A percentile compares a stretch with the other conserved stretches of the same genome.
Evolutionary conservation across 305 asterid genomes (phyloP).

Genomic region (Rubia balearica): DNA sequence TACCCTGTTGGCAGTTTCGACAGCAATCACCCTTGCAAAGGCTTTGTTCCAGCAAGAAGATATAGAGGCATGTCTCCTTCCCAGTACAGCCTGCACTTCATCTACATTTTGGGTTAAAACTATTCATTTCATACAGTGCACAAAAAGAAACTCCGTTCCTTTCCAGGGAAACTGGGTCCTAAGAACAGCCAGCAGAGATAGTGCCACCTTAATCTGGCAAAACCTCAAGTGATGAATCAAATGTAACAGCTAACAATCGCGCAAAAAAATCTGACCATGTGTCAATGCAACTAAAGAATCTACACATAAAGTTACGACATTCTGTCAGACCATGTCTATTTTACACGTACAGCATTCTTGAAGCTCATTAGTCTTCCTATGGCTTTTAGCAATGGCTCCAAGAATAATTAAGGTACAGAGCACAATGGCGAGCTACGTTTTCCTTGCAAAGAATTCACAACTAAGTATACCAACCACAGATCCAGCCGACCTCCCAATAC

Average conservation of each 20-base stretch:
- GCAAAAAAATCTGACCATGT: not conserved
- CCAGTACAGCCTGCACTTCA: not conserved
- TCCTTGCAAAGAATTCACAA: slow-evolving; percentile 70
- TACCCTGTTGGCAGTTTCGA: not conserved
- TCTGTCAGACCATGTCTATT: not conserved
- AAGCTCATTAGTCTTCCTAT: not conserved
- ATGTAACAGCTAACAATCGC: not conserved
- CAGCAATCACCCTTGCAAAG: not conserved
- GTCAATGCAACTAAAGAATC: not conserved
- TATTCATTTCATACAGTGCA: not conserved
- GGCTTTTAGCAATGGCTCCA: not conserved
- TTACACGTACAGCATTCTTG: not conserved
- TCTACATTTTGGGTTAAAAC: not conserved
- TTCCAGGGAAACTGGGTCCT: no score
- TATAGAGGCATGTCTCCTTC: not conserved
- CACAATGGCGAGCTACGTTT: slow-evolving; percentile 28
- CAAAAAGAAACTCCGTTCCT: not conserved
- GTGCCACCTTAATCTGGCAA: not conserved
- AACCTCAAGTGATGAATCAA: not conserved
- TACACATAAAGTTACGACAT: not conserved
- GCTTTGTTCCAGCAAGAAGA: not conserved
- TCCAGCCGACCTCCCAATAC: slow-evolving; percentile 56
- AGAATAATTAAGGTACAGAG: not conserved
- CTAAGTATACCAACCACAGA: slow-evolving; percentile 54
- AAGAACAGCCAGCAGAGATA: not conserved